These are phyloP conservation scores for Aspergillus sp. DNA, from an alignment of 2,329 filamentous ascomycete species.

Conservation along the genomic window DNA sequence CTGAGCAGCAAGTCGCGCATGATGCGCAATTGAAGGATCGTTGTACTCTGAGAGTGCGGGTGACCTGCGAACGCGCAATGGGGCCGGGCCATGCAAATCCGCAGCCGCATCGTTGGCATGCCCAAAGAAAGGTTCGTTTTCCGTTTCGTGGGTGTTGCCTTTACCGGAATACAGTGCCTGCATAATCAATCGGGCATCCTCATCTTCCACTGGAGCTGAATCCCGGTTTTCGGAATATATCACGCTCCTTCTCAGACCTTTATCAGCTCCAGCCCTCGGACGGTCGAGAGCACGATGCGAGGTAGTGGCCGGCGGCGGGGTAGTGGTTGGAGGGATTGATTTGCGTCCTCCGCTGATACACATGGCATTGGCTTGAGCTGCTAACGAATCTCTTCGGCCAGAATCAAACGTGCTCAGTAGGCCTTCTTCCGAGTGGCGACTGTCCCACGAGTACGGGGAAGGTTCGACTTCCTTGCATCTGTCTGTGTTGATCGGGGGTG, in stretches of 20 bases:
- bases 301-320: slow-evolving; percentile 19
- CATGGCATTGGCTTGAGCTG: slow-evolving; percentile 4
- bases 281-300: slow-evolving; percentile 27
- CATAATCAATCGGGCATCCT: slow-evolving; percentile 34
- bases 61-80: slow-evolving; percentile 10
- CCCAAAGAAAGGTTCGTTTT: slow-evolving; percentile 23
- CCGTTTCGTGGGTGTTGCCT: slow-evolving; percentile 17
- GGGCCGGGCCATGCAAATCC: slow-evolving; percentile 6
- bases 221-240: slow-evolving; percentile 20
- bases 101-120: slow-evolving; percentile 11
- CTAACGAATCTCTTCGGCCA: slow-evolving; percentile 2
- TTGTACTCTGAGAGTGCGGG: slow-evolving; percentile 10
- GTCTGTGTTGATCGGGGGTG: slow-evolving; percentile 41
- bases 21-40: slow-evolving; percentile 33
- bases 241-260: slow-evolving; percentile 25
- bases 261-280: slow-evolving; percentile 16
- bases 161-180: slow-evolving; percentile 26
- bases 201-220: slow-evolving; percentile 28
- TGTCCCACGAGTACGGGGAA: slow-evolving; percentile 48
- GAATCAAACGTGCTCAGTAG: slow-evolving; percentile 37
- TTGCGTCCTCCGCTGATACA: slow-evolving; percentile 13
- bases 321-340: slow-evolving; percentile 1
- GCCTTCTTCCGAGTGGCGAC: slow-evolving; percentile 45
- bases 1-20: slow-evolving; percentile 41
- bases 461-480: slow-evolving; percentile 39